phyloP scores from a whole-genome alignment of 2,329 filamentous ascomycete genomes.

The Chalara sp. region DNA sequence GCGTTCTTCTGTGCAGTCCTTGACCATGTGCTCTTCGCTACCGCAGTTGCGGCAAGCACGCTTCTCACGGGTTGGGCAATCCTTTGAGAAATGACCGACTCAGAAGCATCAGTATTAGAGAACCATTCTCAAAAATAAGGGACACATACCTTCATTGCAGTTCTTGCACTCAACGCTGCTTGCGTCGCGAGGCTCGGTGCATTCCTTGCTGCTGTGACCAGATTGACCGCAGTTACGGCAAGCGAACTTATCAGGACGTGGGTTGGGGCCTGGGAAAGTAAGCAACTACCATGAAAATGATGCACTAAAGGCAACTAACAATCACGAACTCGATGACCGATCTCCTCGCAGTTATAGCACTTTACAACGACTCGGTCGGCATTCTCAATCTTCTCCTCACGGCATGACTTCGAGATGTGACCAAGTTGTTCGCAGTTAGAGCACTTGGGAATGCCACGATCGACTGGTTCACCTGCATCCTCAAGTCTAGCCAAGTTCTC shows the following conservation, averaged over 20 bases:
- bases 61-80: constrained; percentile 49
- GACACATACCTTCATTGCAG: constrained; percentile 23
- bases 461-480: constrained; percentile 58
- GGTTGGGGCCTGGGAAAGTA: constrained; percentile 38
- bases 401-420: constrained; percentile 54
- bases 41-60: constrained; percentile 56
- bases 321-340: constrained; percentile 62
- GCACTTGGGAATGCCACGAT: constrained; percentile 53
- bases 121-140: not conserved
- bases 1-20: constrained; percentile 36
- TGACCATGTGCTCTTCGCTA: constrained; percentile 53
- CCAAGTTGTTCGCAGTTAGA: constrained; percentile 33
- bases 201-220: constrained; percentile 27
- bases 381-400: constrained; percentile 47
- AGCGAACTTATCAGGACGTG: constrained; percentile 55
- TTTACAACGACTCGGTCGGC: constrained; percentile 39
- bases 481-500: constrained; percentile 59
- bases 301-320: constrained; percentile 43
- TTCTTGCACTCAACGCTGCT: constrained; percentile 32
- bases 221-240: constrained; percentile 59
- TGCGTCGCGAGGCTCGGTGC: constrained; percentile 52
- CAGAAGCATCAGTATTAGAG: not conserved
- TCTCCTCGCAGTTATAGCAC: constrained; percentile 58
- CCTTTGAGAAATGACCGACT: constrained; percentile 56
- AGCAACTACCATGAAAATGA: not conserved